A percentile compares a stretch with the other conserved stretches of the same genome.
Evolutionary conservation across 257 asterid species (phyloP).

Genomic region (Solanum gandarillasii): DNA sequence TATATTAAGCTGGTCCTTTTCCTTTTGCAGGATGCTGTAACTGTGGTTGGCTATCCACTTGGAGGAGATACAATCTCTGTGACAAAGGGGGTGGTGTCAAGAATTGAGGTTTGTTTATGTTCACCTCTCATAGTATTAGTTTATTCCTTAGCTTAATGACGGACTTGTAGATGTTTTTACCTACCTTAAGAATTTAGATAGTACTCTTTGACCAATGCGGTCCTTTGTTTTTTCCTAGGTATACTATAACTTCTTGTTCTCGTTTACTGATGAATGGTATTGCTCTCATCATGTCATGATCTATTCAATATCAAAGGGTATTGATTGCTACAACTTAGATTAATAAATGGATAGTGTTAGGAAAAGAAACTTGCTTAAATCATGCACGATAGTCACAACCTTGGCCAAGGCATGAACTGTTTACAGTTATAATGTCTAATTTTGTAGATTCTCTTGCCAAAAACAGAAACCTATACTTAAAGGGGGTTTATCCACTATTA

Average conservation of each 20-base stretch:
- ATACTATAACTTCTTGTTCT: background rate
- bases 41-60: slow-evolving; percentile 97
- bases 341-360: background rate
- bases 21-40: slow-evolving; percentile 70
- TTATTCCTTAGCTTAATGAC: background rate
- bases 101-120: slow-evolving; percentile 73
- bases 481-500: background rate
- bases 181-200: background rate
- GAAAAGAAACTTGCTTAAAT: background rate
- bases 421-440: background rate
- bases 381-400: background rate
- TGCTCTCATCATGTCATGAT: background rate
- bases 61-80: slow-evolving; percentile 99
- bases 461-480: background rate
- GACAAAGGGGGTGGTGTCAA: slow-evolving; percentile 93
- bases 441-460: background rate
- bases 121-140: background rate
- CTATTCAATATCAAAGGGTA: background rate
- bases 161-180: background rate
- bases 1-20: background rate
- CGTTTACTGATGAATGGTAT: background rate
- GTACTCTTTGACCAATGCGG: background rate
- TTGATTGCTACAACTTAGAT: background rate
- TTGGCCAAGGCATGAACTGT: background rate
- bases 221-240: background rate